These are phyloP conservation scores for Hyparrhenia diplandra DNA, from an alignment of 176 grass and related monocot genomes.

Conservation along the genomic window DNA sequence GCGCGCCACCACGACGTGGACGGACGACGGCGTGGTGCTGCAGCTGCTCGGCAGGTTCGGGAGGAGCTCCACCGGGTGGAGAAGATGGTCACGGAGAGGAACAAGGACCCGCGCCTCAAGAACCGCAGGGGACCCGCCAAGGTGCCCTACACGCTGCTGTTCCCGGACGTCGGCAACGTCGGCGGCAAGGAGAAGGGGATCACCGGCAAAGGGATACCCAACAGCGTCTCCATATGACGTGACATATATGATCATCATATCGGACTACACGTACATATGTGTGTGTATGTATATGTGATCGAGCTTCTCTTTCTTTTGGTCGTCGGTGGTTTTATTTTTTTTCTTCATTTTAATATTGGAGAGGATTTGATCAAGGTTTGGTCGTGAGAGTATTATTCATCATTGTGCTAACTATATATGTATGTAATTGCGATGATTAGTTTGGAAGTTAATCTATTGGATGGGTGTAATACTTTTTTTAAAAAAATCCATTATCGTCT, in stretches of 20 bases:
- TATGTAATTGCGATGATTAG: background rate
- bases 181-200: slow-evolving; percentile 59
- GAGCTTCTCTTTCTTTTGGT: background rate
- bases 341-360: background rate
- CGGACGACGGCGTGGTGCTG: slow-evolving; percentile 65
- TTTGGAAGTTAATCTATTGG: background rate
- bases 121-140: slow-evolving; percentile 58
- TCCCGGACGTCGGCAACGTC: slow-evolving; percentile 57
- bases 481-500: too few relatives aligned
- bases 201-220: slow-evolving; percentile 92
- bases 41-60: slow-evolving; percentile 59
- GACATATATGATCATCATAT: background rate
- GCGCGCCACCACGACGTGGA: slow-evolving; percentile 60
- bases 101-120: slow-evolving; percentile 41
- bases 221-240: slow-evolving; percentile 77
- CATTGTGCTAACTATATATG: background rate
- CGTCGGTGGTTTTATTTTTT: background rate
- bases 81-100: slow-evolving; percentile 57
- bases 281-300: too few relatives aligned
- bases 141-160: slow-evolving; percentile 85
- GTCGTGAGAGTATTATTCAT: background rate
- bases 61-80: slow-evolving; percentile 57
- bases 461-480: background rate
- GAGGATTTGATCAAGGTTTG: background rate
- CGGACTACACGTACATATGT: background rate